Evolutionary conservation across 2,329 filamentous ascomycete genomes (phyloP).

Genomic region (Trichoderma polysporum): DNA sequence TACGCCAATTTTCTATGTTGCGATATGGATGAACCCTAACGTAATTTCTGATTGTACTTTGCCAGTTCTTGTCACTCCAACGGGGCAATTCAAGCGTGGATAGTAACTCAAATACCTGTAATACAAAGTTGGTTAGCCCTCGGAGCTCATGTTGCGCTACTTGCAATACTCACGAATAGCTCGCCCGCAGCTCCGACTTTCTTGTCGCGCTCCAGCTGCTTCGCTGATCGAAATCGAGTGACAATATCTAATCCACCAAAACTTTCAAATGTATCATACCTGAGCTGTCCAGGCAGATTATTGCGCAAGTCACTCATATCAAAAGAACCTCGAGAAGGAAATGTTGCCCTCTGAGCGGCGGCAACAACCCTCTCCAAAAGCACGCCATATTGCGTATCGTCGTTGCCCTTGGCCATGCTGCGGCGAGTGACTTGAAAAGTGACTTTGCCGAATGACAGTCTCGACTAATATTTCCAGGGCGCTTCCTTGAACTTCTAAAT

Average conservation of each 20-base stretch:
- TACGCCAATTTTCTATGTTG: constrained; percentile 39
- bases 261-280: neutral
- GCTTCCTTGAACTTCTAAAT: neutral
- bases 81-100: constrained; percentile 30
- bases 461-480: neutral
- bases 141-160: neutral
- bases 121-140: neutral
- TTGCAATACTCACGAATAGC: constrained; percentile 19
- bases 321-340: neutral
- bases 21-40: constrained; percentile 40
- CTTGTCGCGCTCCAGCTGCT: constrained; percentile 27
- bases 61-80: constrained; percentile 44
- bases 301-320: neutral
- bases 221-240: constrained; percentile 22
- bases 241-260: constrained; percentile 25
- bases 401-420: neutral
- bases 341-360: neutral
- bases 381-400: neutral
- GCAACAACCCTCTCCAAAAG: neutral
- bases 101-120: constrained; percentile 43
- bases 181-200: constrained; percentile 21
- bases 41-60: constrained; percentile 45
- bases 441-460: neutral
- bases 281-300: neutral
- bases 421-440: neutral